Evolutionary conservation across 2,329 filamentous ascomycete genomes (phyloP), one percentile per base, ranked within the genome.

Genomic region (Didymella pinodella): DNA sequence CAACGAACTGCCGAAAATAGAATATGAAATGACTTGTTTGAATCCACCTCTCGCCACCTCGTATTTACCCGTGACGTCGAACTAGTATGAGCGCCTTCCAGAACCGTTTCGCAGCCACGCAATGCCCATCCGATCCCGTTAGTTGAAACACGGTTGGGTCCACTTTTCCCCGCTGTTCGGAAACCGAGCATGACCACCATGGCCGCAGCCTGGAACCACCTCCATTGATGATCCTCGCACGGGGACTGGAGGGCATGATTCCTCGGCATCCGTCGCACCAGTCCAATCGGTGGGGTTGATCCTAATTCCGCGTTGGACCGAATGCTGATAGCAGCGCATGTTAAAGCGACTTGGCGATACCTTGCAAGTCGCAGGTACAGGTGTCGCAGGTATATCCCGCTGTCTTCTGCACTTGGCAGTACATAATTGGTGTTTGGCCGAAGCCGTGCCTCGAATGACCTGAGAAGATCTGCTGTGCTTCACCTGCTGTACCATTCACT

Each of bases 101-200:
- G 50, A 54, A 54, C 40, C 41, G 32, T 51, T 50, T 54, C 32
- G 56, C 12, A 48, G 52, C 43, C 48, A 52, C 48, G 52, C 43
- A 54, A 51, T 41, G 56, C 52, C 47, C 36, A 52, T 52, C 36
- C 48, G 52, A 60, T 59, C 57, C 43, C 26, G 48, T 38, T 48
- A 18, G 18, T 14, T 60, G 57, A 60, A 60, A 60, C 57, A 20
- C 48, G 51, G 48, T 48, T 55, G 52, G 50, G 34, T 22, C 50
- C 56, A 59, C 50, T 32, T 43, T 48, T 56, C 48, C 52, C 57
- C 57, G 57, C 57, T 60, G 52, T 60, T 60, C 57, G 51, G 51
- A 60, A 60, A 55, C 57, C 56, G 56, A 48, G 46, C 47, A 54
- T 48, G 45, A 47, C 31, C 56, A 47, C 36, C n/a, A 54, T 38